Conservation (phyloP, 2,329 filamentous ascomycete species). For the Fusarium fracticaudum region DNA sequence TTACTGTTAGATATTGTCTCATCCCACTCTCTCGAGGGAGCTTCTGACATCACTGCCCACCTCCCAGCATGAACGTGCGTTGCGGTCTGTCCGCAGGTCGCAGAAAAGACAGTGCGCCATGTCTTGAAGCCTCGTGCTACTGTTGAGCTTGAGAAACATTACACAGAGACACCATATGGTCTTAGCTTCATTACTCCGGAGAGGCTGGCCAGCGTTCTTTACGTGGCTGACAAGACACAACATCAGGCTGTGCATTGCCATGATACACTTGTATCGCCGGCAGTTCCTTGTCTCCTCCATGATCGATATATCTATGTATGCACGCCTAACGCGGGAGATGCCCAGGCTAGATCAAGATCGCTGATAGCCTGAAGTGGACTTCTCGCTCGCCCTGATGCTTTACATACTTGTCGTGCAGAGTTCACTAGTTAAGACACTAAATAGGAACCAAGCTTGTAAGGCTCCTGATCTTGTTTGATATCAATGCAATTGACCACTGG, state of each 20-base stretch:
- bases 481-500: slow-evolving; percentile 14
- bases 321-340: slow-evolving; percentile 21
- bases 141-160: slow-evolving; percentile 17
- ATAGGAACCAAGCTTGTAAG: slow-evolving; percentile 20
- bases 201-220: slow-evolving; percentile 36
- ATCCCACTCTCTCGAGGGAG: slow-evolving; percentile 28
- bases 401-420: slow-evolving; percentile 28
- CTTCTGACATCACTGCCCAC: slow-evolving; percentile 36
- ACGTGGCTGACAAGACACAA: slow-evolving; percentile 36
- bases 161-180: slow-evolving; percentile 34
- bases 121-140: slow-evolving; percentile 29
- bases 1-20: slow-evolving; percentile 31
- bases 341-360: slow-evolving; percentile 22
- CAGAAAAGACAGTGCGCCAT: slow-evolving; percentile 33
- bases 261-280: slow-evolving; percentile 30
- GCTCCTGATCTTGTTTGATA: background rate
- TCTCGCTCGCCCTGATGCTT: slow-evolving; percentile 13
- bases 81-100: slow-evolving; percentile 13
- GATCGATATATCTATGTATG: slow-evolving; percentile 8
- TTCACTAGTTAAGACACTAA: slow-evolving; percentile 19
- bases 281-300: slow-evolving; percentile 26
- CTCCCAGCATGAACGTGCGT: slow-evolving; percentile 18
- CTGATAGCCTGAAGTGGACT: slow-evolving; percentile 26
- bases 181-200: slow-evolving; percentile 28
- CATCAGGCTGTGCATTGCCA: slow-evolving; percentile 24